Evolutionary conservation across 169 alveolate species (phyloP).

Genomic region (Plasmodium gaboni): DNA sequence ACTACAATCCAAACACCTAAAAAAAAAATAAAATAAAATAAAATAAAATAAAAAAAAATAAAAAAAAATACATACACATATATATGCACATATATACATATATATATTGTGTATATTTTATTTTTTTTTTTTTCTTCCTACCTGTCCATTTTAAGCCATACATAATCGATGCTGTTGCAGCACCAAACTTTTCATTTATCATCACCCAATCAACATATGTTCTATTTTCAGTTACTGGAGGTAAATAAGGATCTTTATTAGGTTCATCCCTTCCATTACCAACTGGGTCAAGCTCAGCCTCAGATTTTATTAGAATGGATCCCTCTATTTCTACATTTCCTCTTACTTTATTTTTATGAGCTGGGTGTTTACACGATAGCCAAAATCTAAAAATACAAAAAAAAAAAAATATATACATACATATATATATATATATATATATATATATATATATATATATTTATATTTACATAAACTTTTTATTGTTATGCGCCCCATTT

Average conservation of each 20-base stretch:
- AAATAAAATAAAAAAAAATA: neutral
- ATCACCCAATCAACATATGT: slow-evolving; percentile 92
- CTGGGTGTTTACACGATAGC: slow-evolving; percentile 87
- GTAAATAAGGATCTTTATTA: slow-evolving; percentile 91
- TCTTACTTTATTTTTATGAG: slow-evolving; percentile 85
- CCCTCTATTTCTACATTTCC: slow-evolving; percentile 92
- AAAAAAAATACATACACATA: neutral
- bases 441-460: neutral
- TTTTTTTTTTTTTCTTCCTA: neutral
- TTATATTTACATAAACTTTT: neutral
- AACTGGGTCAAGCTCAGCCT: slow-evolving; percentile 90
- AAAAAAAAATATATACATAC: neutral
- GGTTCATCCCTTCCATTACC: slow-evolving; percentile 95
- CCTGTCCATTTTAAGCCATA: slow-evolving; percentile 86
- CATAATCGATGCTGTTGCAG: slow-evolving; percentile 87
- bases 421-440: neutral
- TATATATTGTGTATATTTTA: neutral
- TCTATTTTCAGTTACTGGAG: slow-evolving; percentile 90
- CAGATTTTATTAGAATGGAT: slow-evolving; percentile 86
- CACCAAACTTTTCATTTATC: slow-evolving; percentile 87
- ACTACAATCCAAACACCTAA: slow-evolving; percentile 72
- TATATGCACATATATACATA: neutral
- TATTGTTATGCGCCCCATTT: neutral
- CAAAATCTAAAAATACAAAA: slow-evolving; percentile 75
- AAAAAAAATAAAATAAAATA: neutral